Conservation (phyloP, 495 filamentous ascomycete species). For the Amphirosellinia nigrospora region DNA sequence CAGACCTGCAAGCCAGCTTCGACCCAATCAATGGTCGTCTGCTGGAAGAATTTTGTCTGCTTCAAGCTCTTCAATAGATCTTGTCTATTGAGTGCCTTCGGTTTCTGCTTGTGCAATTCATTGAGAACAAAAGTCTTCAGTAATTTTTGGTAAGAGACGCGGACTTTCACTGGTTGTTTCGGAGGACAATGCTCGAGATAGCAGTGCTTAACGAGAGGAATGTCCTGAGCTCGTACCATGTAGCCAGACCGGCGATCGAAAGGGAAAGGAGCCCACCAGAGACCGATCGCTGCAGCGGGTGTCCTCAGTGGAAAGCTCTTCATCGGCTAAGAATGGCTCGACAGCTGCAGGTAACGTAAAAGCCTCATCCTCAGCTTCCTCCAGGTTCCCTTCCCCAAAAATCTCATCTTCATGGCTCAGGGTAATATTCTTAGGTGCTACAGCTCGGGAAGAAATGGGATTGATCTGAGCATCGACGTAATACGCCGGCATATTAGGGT, state of each 20-base stretch:
- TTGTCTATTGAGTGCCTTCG: constrained; percentile 95
- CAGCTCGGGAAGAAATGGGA: constrained; percentile 92
- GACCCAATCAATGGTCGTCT: constrained; percentile 99
- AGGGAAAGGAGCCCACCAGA: constrained; percentile 99
- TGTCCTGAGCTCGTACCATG: constrained; percentile 97
- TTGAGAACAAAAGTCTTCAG: constrained; percentile 97
- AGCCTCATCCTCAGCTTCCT: constrained; percentile 75
- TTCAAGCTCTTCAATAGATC: constrained; percentile 88
- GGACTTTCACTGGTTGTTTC: constrained; percentile 90
- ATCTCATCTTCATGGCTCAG: constrained; percentile 94
- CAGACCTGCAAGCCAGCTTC: constrained; percentile 98
- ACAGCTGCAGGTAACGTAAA: constrained; percentile 83
- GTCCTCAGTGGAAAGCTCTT: constrained; percentile 88
- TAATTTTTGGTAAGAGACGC: constrained; percentile 99
- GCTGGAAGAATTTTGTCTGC: constrained; percentile 98
- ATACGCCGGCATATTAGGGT: constrained; percentile 89
- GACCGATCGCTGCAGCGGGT: constrained; percentile 86
- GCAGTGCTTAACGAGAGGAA: constrained; percentile 97
- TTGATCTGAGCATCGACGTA: constrained; percentile 98
- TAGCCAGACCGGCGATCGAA: constrained; percentile 97
- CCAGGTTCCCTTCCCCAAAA: constrained; percentile 83
- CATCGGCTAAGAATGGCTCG: constrained; percentile 87
- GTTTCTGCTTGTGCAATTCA: constrained; percentile 90
- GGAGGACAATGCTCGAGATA: constrained; percentile 95
- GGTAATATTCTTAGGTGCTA: constrained; percentile 93